These are phyloP conservation scores for Suillus fuscotomentosus DNA, from an alignment of 768 basidiomycete genomes.

Conservation along the genomic window DNA sequence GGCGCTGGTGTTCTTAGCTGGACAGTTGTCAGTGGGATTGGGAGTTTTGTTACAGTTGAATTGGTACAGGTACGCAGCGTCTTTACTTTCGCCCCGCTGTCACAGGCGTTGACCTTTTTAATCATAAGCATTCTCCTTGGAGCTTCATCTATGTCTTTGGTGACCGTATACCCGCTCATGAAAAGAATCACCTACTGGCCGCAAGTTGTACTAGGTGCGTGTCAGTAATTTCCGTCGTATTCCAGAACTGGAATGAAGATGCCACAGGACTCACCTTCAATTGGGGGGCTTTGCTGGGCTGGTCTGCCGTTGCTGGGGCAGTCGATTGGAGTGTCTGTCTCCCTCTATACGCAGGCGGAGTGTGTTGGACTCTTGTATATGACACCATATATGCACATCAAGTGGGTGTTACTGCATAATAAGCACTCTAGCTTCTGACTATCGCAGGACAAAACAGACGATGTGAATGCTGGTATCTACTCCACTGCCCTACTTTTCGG, in stretches of 20 bases:
- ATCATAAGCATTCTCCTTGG: slow-evolving; percentile 78
- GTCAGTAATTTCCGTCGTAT: neutral
- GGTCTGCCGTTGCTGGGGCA: slow-evolving; percentile 86
- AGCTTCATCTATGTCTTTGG: slow-evolving; percentile 85
- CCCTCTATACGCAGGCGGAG: slow-evolving; percentile 86
- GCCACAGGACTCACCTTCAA: slow-evolving; percentile 86
- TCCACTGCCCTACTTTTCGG: slow-evolving; percentile 95
- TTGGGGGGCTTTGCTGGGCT: slow-evolving; percentile 95
- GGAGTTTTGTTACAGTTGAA: slow-evolving; percentile 89
- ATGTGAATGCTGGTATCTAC: slow-evolving; percentile 82
- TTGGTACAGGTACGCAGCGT: slow-evolving; percentile 77
- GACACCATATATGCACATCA: slow-evolving; percentile 99
- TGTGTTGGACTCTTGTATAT: slow-evolving; percentile 95
- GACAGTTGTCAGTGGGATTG: slow-evolving; percentile 79
- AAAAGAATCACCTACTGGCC: slow-evolving; percentile 97
- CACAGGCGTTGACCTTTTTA: slow-evolving; percentile 1
- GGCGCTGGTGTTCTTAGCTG: slow-evolving; percentile 78
- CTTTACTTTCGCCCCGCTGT: neutral
- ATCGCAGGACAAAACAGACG: slow-evolving; percentile 86
- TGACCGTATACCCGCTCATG: slow-evolving; percentile 93
- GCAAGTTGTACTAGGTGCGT: slow-evolving; percentile 87
- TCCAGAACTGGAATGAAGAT: neutral
- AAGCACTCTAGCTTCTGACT: neutral
- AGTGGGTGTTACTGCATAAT: slow-evolving; percentile 37
- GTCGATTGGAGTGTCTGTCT: slow-evolving; percentile 81